Evolutionary conservation across 1,139 yeast species (phyloP), one percentile per base, ranked within the genome.

Genomic region (Geotrichum europaeum): DNA sequence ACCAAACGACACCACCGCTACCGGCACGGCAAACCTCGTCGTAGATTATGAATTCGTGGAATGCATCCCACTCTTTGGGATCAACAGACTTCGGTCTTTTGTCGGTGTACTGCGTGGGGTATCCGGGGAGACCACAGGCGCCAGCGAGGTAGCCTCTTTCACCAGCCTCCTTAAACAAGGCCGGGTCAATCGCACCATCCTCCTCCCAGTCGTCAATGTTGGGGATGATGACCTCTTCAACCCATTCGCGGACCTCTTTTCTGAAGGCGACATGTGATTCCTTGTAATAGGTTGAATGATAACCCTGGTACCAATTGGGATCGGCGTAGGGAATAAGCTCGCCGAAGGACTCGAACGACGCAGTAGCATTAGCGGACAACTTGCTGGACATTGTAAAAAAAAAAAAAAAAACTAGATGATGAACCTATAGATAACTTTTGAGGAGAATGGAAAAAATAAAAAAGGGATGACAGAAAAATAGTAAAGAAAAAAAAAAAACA

Each of bases 301-400:
- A 74, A 34, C 80, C 78, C 67, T 76, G 79, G 67, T 76, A 76
- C 79, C 80, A 77, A 51, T 69, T 63, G 22, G 80, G 78, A 65
- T 77, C 80, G 13, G 75, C 79, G 62, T 70, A 77, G 13, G 80
- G 80, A 28, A 77, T 68, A 66, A 72, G 68, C 60, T 77, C 80
- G 47, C 80, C 80, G 62, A 64, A 76, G 59, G 67, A 66, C 56
- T 72, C 71, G n/a, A 63, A 65, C 50, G 60, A 60, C 36, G 62
- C 65, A 36, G 43, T 36, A n/a, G 43, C 4, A 10, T 36, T 36
- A 15, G 43, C 18, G 18, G 43, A 36, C 18, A 36, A 12, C 18
- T 36, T 13, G 18, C 43, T 36, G 18, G 43, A 36, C 43, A 36
- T 36, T 36, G 4, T 36, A 13, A 13, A 15, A 36, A 36, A 4